Base-by-base conservation (phyloP, 106 monocot genomes). In the Dendrobium catenatum region DNA sequence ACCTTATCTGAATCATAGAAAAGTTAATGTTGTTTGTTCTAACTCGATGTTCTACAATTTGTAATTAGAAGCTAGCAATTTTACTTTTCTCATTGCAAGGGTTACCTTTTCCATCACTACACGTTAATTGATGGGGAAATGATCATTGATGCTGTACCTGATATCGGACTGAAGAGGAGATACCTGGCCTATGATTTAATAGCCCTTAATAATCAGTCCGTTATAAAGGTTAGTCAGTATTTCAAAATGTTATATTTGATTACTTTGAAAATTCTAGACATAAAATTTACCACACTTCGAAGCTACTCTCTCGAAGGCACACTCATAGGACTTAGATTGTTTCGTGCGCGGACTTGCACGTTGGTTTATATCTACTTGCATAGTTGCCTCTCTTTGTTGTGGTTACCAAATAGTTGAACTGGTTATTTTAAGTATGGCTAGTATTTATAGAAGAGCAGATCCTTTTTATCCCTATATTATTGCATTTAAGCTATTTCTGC, bases 41-140 rank as follows among this genome's bases (percentile, higher is more conserved):
- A 37, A 17, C 24, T 70, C 15, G 15, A 40, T 37, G 74, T 72
- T 2, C 13, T 55, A 31, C 22, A 58, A 44, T 22, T 6, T 49
- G 10, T 41, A 9, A 42, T 6, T 27, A 31, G 1, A 67, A 59
- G 3, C 42, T 80, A 75, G 74, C 66, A 31, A 15, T 77, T 73
- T 58, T 44, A 48, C 72, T 33, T 47, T 75, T 85, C 10, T 46
- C 74, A 61, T 78, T 82, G 51, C 33, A 84, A 93, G 97, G 91
- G 93, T 33, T 15, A 13, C 13, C 42, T 22, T 15, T 86, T 91
- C 70, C 94, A 98, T 83, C 80, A 89, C 61, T 76, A 81, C 49
- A 95, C 97, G 70, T 89, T 98, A 85, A 86, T 98, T 86, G 97
- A 98, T 82, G 97, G 97, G 29, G 97, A 98, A 76, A 98, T 98